Percentiles rank a stretch among this genome's conserved stretches.
Evolutionary conservation across 2,329 filamentous ascomycete species (phyloP).

Genomic region (Metarhizium rileyi): DNA sequence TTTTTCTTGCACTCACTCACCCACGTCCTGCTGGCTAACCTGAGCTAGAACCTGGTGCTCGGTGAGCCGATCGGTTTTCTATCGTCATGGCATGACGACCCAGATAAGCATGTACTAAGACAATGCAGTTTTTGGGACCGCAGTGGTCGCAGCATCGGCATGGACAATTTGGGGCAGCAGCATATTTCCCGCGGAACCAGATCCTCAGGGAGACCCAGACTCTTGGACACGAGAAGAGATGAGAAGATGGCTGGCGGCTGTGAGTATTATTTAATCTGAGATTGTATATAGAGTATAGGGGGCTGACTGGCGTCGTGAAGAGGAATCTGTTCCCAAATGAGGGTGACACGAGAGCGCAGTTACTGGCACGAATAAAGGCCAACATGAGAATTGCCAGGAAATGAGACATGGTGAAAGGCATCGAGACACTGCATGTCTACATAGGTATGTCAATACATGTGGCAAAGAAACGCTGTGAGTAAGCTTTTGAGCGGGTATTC

Average conservation of each 20-base stretch:
- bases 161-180: constrained; percentile 83
- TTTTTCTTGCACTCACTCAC: not conserved
- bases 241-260: constrained; percentile 68
- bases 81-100: too few relatives aligned
- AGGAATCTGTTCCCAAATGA: constrained; percentile 36
- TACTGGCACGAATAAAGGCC: constrained; percentile 35
- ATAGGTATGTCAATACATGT: too few relatives aligned
- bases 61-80: constrained; percentile 35
- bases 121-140: constrained; percentile 62
- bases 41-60: constrained; percentile 54
- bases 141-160: constrained; percentile 70
- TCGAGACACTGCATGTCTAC: too few relatives aligned
- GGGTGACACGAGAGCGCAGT: constrained; percentile 32
- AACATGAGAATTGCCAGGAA: constrained; percentile 35
- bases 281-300: not conserved
- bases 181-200: constrained; percentile 64
- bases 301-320: too few relatives aligned
- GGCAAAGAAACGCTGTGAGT: too few relatives aligned
- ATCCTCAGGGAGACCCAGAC: constrained; percentile 66
- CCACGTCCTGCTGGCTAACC: not conserved
- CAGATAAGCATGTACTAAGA: not conserved
- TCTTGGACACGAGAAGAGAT: constrained; percentile 74
- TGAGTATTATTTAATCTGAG: constrained; percentile 35
- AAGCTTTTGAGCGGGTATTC: too few relatives aligned
- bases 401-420: not conserved